phyloP scores from a whole-genome alignment of 2,329 filamentous ascomycete genomes.

The Pseudocercospora macadamiae region DNA sequence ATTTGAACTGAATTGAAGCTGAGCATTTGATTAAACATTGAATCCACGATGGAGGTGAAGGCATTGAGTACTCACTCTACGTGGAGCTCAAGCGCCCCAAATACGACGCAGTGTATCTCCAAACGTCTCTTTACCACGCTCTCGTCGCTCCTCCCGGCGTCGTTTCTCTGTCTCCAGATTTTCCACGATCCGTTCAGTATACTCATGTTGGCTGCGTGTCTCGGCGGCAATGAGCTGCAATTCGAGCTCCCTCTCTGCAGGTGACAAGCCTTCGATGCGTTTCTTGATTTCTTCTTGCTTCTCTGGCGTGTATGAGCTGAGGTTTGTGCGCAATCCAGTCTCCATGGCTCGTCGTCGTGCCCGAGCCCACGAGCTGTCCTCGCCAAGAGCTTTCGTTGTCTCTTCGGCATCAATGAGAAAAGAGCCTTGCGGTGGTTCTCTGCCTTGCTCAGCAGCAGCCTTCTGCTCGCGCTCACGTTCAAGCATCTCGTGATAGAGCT shows the following conservation, averaged over 20 bases:
- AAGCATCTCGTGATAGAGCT: conserved; percentile 83
- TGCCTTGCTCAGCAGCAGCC: conserved; percentile 63
- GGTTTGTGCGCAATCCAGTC: conserved; percentile 47
- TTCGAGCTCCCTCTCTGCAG: conserved; percentile 56
- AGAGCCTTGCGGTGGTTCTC: conserved; percentile 60
- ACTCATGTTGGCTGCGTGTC: conserved; percentile 61
- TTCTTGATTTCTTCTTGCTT: conserved; percentile 61
- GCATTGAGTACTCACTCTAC: no score
- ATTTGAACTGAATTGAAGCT: no score
- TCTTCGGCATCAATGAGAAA: conserved; percentile 51
- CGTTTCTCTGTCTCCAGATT: conserved; percentile 61
- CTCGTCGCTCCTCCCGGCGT: conserved; percentile 59
- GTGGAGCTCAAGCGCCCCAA: conserved; percentile 31
- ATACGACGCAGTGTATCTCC: conserved; percentile 44
- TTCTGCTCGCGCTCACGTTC: conserved; percentile 77
- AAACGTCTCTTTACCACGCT: conserved; percentile 54
- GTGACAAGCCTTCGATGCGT: conserved; percentile 34
- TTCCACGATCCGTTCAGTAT: conserved; percentile 59
- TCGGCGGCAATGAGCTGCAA: conserved; percentile 67
- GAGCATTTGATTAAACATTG: no score
- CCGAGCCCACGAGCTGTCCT: conserved; percentile 36
- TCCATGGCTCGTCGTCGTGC: conserved; percentile 31
- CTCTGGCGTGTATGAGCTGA: conserved; percentile 57
- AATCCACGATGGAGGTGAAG: no score
- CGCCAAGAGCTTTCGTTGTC: conserved; percentile 34